Base-by-base conservation (phyloP, 2,329 filamentous ascomycete genomes). In the Trichoderma arundinaceum region DNA sequence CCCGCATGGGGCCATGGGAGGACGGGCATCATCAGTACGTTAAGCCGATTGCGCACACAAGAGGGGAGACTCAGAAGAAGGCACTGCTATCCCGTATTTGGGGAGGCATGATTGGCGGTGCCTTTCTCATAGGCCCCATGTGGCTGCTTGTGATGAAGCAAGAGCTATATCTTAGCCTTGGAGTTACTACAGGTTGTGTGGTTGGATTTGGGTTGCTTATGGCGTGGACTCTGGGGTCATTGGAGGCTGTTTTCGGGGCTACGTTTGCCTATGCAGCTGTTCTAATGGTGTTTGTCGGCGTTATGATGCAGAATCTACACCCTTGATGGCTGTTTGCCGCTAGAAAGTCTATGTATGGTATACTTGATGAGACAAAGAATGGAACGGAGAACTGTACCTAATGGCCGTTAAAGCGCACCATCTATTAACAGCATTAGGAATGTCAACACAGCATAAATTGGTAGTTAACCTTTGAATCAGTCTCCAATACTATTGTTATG, bases 281-380 rank as follows among this genome's bases (percentile, higher is more conserved):
- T 9, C 22, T 54, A 9, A n/a, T 54, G n/a, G 51, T 54, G 10
- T 54, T 54, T 54, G 33, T 54, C 12, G 51, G 51, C 10, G 28
- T 53, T 12, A 35, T 35, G 46, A 49, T 49, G 46, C 22, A 32
- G 22, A 49, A 49, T 28, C 22, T 49, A 19, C 15, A 32, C 12
- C 8, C 10, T 49, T 22, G 6, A n/a, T 28, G 22, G 46, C 15
- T 7, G 15, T 49, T 49, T 49, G 7, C 28, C 12, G 10, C 4
- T 49, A n/a, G 3, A 49, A 49, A 49, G 7, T 3, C 46, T 9
- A 32, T 28, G 4, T 28, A 28, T 28, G 22, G 22, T 28, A 28
- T 28, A 28, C 2, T 28, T 28, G n/a, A 28, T 28, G 2, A 28
- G 22, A 28, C 2, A 28, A 28, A 4, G 2, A 28, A 28, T 28